Percentiles rank a stretch among this genome's conserved stretches.
phyloP scores from a whole-genome alignment of 768 basidiomycete species.

The Hortiboletus campestris region DNA sequence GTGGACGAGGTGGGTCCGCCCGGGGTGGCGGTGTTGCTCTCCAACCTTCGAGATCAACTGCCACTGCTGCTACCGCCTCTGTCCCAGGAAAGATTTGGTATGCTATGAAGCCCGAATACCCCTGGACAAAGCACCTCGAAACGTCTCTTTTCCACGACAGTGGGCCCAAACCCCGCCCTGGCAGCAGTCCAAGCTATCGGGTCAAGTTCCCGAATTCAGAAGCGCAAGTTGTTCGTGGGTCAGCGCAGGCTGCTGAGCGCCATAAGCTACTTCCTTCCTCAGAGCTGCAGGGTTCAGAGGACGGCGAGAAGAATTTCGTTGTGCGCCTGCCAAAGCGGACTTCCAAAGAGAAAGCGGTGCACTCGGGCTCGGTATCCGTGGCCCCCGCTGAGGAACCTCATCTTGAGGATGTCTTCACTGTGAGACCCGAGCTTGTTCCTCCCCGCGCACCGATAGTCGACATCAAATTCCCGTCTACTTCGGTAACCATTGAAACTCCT shows the following conservation, averaged over 20 bases:
- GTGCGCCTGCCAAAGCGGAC: constrained; percentile 53
- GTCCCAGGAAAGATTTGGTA: constrained; percentile 59
- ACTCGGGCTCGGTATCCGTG: constrained; percentile 8
- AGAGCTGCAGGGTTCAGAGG: constrained; percentile 35
- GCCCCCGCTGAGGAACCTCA: constrained; percentile 37
- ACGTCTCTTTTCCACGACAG: constrained; percentile 67
- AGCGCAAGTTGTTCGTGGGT: constrained; percentile 43
- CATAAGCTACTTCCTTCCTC: constrained; percentile 18
- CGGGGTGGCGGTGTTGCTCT: constrained; percentile 40
- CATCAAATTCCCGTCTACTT: constrained; percentile 30
- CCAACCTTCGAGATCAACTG: constrained; percentile 31
- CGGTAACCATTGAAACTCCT: constrained; percentile 8
- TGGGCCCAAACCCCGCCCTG: constrained; percentile 55
- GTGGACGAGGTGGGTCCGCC: constrained; percentile 48
- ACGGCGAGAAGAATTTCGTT: constrained; percentile 44
- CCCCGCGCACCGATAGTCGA: constrained; percentile 25
- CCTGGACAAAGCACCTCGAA: constrained; percentile 85
- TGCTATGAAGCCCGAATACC: constrained; percentile 71
- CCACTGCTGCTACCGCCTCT: constrained; percentile 27
- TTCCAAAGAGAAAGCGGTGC: constrained; percentile 35
- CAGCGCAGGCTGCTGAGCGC: constrained; percentile 9
- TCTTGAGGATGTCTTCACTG: constrained; percentile 57
- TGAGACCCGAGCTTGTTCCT: constrained; percentile 47
- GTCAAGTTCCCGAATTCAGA: constrained; percentile 60
- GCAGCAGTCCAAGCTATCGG: constrained; percentile 53